Conservation (phyloP, 352 stramenopile genomes). For the Phytophthora syringae region DNA sequence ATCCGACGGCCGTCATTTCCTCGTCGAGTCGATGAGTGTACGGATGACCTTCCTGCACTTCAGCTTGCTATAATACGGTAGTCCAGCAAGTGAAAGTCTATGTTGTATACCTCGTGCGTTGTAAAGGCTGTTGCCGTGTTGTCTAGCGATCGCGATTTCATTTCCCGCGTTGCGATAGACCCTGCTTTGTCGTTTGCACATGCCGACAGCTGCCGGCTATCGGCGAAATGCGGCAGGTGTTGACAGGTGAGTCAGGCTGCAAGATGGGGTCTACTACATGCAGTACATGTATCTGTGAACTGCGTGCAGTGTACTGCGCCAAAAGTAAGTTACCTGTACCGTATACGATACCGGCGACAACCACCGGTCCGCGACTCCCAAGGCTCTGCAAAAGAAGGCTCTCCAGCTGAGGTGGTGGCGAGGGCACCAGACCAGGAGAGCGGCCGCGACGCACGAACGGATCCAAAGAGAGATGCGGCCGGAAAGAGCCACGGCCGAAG, state of each 20-base stretch:
- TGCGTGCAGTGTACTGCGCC: too few relatives aligned
- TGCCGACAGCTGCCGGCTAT: conserved; percentile 33
- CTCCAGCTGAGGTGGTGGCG: conserved; percentile 11
- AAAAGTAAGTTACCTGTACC: too few relatives aligned
- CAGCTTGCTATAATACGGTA: too few relatives aligned
- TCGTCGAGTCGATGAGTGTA: too few relatives aligned
- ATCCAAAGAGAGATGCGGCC: not conserved
- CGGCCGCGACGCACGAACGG: too few relatives aligned
- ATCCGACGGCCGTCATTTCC: conserved; percentile 10
- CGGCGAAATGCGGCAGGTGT: not conserved
- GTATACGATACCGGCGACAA: too few relatives aligned
- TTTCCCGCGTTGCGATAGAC: too few relatives aligned
- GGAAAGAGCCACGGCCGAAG: conserved; percentile 10
- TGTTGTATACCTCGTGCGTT: too few relatives aligned
- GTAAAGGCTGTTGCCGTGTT: conserved; percentile 27
- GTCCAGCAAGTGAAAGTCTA: conserved; percentile 4
- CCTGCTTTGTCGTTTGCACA: conserved; percentile 15
- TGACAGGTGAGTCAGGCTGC: conserved; percentile 16
- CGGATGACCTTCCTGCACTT: not conserved
- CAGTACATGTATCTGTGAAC: too few relatives aligned
- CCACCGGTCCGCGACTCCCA: conserved; percentile 21
- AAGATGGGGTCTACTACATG: conserved; percentile 28
- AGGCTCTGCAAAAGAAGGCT: conserved; percentile 23
- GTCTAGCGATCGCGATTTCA: conserved; percentile 17
- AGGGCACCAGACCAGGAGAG: not conserved